Conservation (phyloP, 1,284 basidiomycete species). For the Ustilago shanxiensis region DNA sequence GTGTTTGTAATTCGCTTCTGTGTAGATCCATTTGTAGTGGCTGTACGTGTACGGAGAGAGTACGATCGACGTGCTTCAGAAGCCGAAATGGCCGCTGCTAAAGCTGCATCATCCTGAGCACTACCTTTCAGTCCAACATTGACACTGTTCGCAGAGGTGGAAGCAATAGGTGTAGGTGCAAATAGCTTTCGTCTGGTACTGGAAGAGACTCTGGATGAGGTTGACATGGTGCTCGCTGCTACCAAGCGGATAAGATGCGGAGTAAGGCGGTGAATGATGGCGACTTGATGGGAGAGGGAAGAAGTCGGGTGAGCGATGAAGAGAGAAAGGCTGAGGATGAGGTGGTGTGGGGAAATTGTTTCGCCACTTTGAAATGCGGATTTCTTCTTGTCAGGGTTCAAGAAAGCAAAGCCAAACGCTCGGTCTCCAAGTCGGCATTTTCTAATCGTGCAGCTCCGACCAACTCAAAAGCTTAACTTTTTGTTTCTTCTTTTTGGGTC, state of each 20-base stretch:
- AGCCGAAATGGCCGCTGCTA: constrained; percentile 27
- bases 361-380: background rate
- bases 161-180: constrained; percentile 41
- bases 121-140: no score
- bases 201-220: constrained; percentile 11
- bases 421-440: constrained; percentile 8
- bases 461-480: no score
- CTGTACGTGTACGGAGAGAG: constrained; percentile 22
- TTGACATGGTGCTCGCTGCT: constrained; percentile 11
- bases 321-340: background rate
- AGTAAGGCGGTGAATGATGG: background rate
- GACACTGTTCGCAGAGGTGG: constrained; percentile 14
- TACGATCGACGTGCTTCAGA: constrained; percentile 29
- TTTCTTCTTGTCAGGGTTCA: constrained; percentile 8
- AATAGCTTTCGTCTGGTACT: constrained; percentile 37
- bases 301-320: background rate
- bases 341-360: background rate
- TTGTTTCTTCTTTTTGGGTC: background rate
- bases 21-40: background rate
- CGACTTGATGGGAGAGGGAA: background rate
- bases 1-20: constrained; percentile 11
- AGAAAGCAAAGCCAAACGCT: background rate
- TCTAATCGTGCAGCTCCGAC: constrained; percentile 13
- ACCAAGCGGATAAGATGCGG: background rate
- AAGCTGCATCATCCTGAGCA: constrained; percentile 15